Evolutionary conservation across 2,329 filamentous ascomycete genomes (phyloP), one percentile per base, ranked within the genome.

Genomic region (Cephalotrichum gorgonifer): DNA sequence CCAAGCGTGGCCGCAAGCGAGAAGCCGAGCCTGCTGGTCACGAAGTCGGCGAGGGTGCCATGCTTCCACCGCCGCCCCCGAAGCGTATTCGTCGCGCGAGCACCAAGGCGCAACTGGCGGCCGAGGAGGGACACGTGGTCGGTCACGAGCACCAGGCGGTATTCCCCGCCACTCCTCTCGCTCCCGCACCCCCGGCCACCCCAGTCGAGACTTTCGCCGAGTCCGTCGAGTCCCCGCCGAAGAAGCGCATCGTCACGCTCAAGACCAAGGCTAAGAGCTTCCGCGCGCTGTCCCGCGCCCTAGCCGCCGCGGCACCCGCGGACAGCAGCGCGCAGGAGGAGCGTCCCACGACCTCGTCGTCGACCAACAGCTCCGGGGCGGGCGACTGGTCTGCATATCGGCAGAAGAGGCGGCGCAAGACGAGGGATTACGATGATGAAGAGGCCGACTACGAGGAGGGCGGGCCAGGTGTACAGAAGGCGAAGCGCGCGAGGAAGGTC

Each of bases 361-460:
- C 76, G 1, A 76, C 73, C 6, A 71, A 68, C 9, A 73, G 71
- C 7, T 64, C 64, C 3, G 70, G 71, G 31, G 76, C 74, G 2
- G 64, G 62, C 4, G 72, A 73, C 47, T 77, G 75, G 0, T 69
- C 64, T 5, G 75, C 75, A 1, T 70, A 79, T 52, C 68, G 76
- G 4, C 73, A 75, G 26, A 78, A 78, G 59, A 68, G 74, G 8
- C 73, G 74, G 55, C 75, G 75, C 55, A 72, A 73, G 45, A 78
- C 75, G 64, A 68, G 75, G 41, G 67, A 71, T 8, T 69, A 71
- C 42, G 71, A 65, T 1, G 64, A 63, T 14, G 67, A 68, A 15
- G 62, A 61, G 28, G 56, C 56, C 12, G 52, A 60, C 4, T 65
- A 67, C 30, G 62, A 61, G 25, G 68, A 66, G 20, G 57, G 64